Percentiles rank a stretch among this genome's conserved stretches.
phyloP scores from a whole-genome alignment of 106 monocot species.

The Platanthera guangdongensis region DNA sequence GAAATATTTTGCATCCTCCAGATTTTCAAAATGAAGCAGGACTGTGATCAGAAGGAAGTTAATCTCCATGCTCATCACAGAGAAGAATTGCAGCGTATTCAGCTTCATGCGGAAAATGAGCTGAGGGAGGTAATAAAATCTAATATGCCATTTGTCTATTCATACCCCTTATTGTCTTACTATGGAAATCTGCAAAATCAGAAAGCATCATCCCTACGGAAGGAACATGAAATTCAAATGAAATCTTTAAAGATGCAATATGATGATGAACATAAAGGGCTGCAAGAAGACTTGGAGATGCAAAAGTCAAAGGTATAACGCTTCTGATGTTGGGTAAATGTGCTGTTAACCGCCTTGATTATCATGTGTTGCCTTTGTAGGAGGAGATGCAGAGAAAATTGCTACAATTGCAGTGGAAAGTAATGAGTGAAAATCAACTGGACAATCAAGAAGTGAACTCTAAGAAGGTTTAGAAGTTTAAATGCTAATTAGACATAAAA shows the following conservation, averaged over 20 bases:
- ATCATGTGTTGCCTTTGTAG: conserved; percentile 28
- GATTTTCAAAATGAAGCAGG: conserved; percentile 67
- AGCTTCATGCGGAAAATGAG: conserved; percentile 81
- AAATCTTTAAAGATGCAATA: conserved; percentile 59
- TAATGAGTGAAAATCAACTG: conserved; percentile 92
- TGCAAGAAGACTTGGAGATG: conserved; percentile 76
- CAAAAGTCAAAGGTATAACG: conserved; percentile 69
- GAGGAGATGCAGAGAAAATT: conserved; percentile 85
- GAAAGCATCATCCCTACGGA: conserved; percentile 65
- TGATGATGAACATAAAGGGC: conserved; percentile 70
- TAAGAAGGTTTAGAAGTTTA: conserved; percentile 50
- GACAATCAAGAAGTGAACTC: conserved; percentile 76
- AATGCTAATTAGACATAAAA: conserved; percentile 1
- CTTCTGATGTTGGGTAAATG: not conserved
- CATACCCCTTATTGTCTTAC: not conserved
- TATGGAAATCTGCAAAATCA: conserved; percentile 15
- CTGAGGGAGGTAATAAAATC: conserved; percentile 66
- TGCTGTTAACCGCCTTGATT: not conserved
- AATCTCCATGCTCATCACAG: conserved; percentile 49
- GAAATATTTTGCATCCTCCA: conserved; percentile 25
- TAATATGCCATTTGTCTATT: not conserved
- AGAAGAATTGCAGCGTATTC: conserved; percentile 63
- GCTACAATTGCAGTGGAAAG: conserved; percentile 94
- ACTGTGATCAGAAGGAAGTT: conserved; percentile 57
- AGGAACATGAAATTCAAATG: conserved; percentile 93